These are phyloP conservation scores for Metschnikowia corniflorae DNA, from an alignment of 805 yeast genomes.

Conservation along the genomic window DNA sequence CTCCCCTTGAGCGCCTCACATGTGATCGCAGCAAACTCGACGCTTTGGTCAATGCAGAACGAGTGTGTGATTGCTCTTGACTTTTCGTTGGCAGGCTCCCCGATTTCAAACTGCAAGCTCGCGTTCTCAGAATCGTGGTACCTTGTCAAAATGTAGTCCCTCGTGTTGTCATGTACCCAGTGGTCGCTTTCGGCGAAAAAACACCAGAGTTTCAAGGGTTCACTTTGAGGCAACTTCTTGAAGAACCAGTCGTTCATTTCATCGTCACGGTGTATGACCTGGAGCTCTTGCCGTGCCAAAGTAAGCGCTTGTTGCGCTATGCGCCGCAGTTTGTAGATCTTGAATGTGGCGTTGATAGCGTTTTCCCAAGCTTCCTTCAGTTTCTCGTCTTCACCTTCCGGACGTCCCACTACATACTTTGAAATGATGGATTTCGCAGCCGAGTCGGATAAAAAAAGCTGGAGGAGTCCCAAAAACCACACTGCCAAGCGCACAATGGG, in stretches of 20 bases:
- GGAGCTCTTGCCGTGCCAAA: conserved; percentile 61
- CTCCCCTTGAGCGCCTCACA: conserved; percentile 18
- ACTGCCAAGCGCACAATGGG: conserved; percentile 31
- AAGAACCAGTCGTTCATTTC: conserved; percentile 50
- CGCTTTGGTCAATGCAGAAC: conserved; percentile 57
- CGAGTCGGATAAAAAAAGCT: conserved; percentile 26
- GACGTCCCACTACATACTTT: conserved; percentile 24
- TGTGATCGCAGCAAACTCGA: conserved; percentile 46
- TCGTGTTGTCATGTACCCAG: conserved; percentile 58
- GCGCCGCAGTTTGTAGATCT: conserved; percentile 38
- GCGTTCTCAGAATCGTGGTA: conserved; percentile 30
- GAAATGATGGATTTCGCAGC: conserved; percentile 22
- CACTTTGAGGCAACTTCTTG: conserved; percentile 20
- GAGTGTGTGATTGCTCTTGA: conserved; percentile 47
- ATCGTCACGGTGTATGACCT: conserved; percentile 45
- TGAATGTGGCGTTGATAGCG: conserved; percentile 40
- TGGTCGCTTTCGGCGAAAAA: conserved; percentile 59
- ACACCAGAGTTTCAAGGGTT: conserved; percentile 43
- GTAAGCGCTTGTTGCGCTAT: conserved; percentile 53
- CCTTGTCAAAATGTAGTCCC: conserved; percentile 40
- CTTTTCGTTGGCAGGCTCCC: conserved; percentile 26
- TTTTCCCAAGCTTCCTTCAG: conserved; percentile 31
- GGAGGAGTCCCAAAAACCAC: conserved; percentile 25
- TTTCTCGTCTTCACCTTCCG: conserved; percentile 17
- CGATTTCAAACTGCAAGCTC: conserved; percentile 28